phyloP scores from a whole-genome alignment of 2,329 filamentous ascomycete genomes.

The Sporothrix schenckii region DNA sequence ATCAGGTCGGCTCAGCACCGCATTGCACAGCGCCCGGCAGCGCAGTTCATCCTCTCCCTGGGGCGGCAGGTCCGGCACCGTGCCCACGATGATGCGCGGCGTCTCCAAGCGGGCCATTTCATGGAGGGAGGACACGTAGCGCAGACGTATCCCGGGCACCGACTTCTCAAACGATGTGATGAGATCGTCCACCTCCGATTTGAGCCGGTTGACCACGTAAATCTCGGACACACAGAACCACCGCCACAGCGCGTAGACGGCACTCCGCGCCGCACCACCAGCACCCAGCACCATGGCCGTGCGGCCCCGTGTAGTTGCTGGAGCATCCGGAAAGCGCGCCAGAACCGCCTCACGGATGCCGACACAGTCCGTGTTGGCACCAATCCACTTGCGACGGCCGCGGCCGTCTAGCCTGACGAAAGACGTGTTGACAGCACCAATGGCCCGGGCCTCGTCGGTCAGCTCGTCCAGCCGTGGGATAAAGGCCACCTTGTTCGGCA shows the following conservation, averaged over 20 bases:
- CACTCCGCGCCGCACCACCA: slow-evolving; percentile 10
- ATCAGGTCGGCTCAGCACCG: neutral
- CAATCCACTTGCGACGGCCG: neutral
- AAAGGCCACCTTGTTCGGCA: slow-evolving; percentile 23
- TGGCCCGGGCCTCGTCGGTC: neutral
- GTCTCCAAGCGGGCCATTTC: neutral
- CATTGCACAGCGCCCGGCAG: neutral
- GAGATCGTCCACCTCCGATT: neutral
- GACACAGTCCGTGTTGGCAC: slow-evolving; percentile 22
- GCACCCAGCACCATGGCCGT: slow-evolving; percentile 15
- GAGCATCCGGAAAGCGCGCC: neutral
- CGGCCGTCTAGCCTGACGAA: neutral
- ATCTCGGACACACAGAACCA: slow-evolving; percentile 4
- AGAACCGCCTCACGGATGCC: slow-evolving; percentile 13
- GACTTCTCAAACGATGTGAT: neutral
- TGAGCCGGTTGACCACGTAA: slow-evolving; percentile 18
- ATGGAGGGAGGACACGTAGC: slow-evolving; percentile 3
- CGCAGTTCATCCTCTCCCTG: slow-evolving; percentile 1
- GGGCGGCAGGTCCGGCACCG: neutral
- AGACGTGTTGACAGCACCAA: slow-evolving; percentile 10
- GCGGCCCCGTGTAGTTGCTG: neutral
- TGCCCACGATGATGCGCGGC: neutral
- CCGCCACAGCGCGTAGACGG: slow-evolving; percentile 18
- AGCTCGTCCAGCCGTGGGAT: neutral
- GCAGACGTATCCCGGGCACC: neutral